A percentile compares a stretch with the other conserved stretches of the same genome.
phyloP scores from a whole-genome alignment of 306 rosid species.

The Oemleria cerasiformis region DNA sequence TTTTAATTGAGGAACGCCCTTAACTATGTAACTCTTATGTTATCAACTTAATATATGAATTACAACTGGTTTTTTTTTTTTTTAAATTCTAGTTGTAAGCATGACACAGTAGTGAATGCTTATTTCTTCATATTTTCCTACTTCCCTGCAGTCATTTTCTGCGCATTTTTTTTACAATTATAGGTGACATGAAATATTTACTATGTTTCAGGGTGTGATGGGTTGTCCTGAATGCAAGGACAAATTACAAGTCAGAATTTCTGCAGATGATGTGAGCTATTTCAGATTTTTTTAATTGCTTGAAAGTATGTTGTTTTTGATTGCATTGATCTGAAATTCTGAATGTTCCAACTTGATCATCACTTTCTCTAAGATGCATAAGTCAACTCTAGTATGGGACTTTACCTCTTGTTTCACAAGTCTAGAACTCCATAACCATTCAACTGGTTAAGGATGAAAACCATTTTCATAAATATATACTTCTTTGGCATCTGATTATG shows the following conservation, averaged over 20 bases:
- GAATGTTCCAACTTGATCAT: neutral
- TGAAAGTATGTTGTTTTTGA: slow-evolving; percentile 2
- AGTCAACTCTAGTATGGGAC: neutral
- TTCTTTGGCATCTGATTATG: neutral
- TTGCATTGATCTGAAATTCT: neutral
- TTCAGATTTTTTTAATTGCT: neutral
- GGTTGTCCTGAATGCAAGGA: slow-evolving; percentile 84
- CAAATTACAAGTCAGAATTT: slow-evolving; percentile 76
- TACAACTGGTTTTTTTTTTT: too few relatives aligned
- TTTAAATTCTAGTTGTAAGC: neutral
- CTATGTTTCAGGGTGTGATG: slow-evolving; percentile 85
- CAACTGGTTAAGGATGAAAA: neutral
- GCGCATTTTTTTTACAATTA: slow-evolving; percentile 9
- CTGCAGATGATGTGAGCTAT: slow-evolving; percentile 87
- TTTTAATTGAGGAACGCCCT: neutral
- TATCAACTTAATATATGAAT: neutral
- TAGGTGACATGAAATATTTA: slow-evolving; percentile 27
- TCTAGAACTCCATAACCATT: neutral
- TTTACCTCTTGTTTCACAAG: neutral
- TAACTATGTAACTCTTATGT: neutral
- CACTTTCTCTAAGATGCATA: neutral
- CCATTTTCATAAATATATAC: neutral
- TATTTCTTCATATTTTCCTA: neutral
- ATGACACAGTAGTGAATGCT: neutral
- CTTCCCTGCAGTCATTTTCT: neutral